Evolutionary conservation across 2,329 filamentous ascomycete genomes (phyloP).

Genomic region (Phaeosphaeria sp.): DNA sequence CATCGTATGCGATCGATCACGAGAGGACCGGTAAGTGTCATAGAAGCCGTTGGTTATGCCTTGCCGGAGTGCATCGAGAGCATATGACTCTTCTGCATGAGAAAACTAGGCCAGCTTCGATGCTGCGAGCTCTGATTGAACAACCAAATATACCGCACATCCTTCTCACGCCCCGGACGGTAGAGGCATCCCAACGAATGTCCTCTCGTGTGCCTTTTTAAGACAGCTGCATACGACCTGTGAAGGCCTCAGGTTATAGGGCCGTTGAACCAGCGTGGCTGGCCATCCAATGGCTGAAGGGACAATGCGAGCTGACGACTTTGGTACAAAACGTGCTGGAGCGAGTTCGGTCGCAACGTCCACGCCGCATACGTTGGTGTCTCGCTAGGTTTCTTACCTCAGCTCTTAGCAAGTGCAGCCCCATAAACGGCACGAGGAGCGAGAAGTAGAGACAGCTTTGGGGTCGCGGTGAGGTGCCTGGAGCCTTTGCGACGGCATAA

Average conservation of each 20-base stretch:
- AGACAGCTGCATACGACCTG: conserved; percentile 35
- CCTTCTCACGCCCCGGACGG: conserved; percentile 15
- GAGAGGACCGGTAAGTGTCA: conserved; percentile 30
- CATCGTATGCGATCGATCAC: conserved; percentile 31
- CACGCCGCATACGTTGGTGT: conserved; percentile 13
- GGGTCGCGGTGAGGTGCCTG: conserved; percentile 21
- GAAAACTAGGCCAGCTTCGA: conserved; percentile 27
- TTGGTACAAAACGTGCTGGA: conserved; percentile 5
- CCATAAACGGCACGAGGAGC: conserved; percentile 17
- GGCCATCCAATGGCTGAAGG: conserved; percentile 15
- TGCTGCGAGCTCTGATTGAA: conserved; percentile 39
- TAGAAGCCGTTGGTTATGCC: conserved; percentile 27
- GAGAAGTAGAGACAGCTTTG: conserved; percentile 17
- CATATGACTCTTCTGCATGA: conserved; percentile 41
- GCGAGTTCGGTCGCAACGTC: conserved; percentile 18
- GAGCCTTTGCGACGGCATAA: conserved; percentile 34
- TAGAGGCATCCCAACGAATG: conserved; percentile 30
- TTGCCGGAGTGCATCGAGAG: conserved; percentile 30
- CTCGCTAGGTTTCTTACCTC: conserved; percentile 32
- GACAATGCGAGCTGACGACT: conserved; percentile 24
- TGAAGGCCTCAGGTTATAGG: conserved; percentile 20
- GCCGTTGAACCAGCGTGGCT: conserved; percentile 24
- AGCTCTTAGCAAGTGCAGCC: conserved; percentile 31
- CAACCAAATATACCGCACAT: conserved; percentile 22
- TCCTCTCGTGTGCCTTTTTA: conserved; percentile 20